Evolutionary conservation across 2,329 filamentous ascomycete genomes (phyloP), one percentile per base, ranked within the genome.

Genomic region (Fusarium temperatum): DNA sequence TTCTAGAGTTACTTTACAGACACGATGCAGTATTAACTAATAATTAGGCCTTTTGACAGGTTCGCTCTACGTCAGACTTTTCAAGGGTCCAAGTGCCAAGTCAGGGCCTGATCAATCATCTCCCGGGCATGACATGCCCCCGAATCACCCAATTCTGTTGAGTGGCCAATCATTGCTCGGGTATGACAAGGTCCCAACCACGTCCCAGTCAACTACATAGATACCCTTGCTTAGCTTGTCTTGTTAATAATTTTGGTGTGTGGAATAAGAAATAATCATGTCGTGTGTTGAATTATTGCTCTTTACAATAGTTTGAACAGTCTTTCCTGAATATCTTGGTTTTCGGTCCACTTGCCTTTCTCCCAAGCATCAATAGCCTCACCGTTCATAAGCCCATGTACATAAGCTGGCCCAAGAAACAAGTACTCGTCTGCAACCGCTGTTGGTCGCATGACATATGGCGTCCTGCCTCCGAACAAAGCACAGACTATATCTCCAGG

Each of bases 341-440:
- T 9, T 30, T 7, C 20, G n/a, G 2, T 30, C 7, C 2, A 6
- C 9, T 26, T 15, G 5, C 8, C 9, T 5, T 4, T 38, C 8
- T 50, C 24, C 42, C 56, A 59, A 15, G 11, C 10, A n/a, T 50
- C 24, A 14, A 38, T 30, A 13, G 6, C 24, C 24, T 59, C 56
- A 3, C 56, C 56, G 0, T 59, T 24, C 56, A 59, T 59, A 1
- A 50, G 13, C 3, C 20, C 56, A 24, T 59, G 32, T 6, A 59
- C 15, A 8, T 59, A 50, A 15, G 42, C 30, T 4, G 24, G 1
- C 8, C 42, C 56, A n/a, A 59, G 42, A 22, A 38, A 38, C 1
- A 50, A 3, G 2, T 30, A 30, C 1, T 28, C 15, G 3, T 50
- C n/a, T 8, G 8, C 5, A 6, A 6, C 3, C 1, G 14, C 8